Percentiles rank a stretch among this genome's conserved stretches.
Evolutionary conservation across 768 basidiomycete species (phyloP).

Genomic region (Myochromella boudieri): DNA sequence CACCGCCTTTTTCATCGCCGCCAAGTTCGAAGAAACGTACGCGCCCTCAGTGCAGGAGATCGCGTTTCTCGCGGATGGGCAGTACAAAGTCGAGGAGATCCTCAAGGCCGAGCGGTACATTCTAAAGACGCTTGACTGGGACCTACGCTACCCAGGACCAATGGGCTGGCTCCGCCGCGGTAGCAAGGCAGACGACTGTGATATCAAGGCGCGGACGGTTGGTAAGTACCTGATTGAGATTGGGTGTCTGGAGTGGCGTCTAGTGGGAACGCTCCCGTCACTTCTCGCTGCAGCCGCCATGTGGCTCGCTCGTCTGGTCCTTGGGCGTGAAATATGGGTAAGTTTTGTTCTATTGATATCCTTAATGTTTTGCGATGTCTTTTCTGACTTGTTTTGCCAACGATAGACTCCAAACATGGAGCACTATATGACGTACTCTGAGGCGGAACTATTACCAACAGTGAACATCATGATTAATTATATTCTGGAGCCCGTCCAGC

Average conservation of each 20-base stretch:
- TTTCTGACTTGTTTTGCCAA: slow-evolving; percentile 4
- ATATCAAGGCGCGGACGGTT: slow-evolving; percentile 80
- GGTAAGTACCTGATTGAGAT: slow-evolving; percentile 93
- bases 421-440: slow-evolving; percentile 85
- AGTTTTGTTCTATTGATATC: slow-evolving; percentile 29
- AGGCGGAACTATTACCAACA: slow-evolving; percentile 74
- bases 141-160: slow-evolving; percentile 83
- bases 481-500: slow-evolving; percentile 66
- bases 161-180: slow-evolving; percentile 86
- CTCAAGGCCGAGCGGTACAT: slow-evolving; percentile 89
- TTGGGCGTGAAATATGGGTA: slow-evolving; percentile 87
- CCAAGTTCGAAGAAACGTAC: slow-evolving; percentile 92
- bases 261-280: slow-evolving; percentile 75
- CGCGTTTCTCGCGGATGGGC: slow-evolving; percentile 74
- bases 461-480: slow-evolving; percentile 91
- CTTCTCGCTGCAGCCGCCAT: slow-evolving; percentile 80
- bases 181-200: slow-evolving; percentile 92
- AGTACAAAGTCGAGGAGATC: slow-evolving; percentile 78
- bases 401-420: slow-evolving; percentile 77
- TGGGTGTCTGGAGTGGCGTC: slow-evolving; percentile 73
- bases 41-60: slow-evolving; percentile 84
- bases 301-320: slow-evolving; percentile 80
- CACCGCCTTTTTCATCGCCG: slow-evolving; percentile 82
- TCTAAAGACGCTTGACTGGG: slow-evolving; percentile 82
- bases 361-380: too few species aligned